Conservation (phyloP, 176 grass and related monocot species). For the Oryza officinalis region DNA sequence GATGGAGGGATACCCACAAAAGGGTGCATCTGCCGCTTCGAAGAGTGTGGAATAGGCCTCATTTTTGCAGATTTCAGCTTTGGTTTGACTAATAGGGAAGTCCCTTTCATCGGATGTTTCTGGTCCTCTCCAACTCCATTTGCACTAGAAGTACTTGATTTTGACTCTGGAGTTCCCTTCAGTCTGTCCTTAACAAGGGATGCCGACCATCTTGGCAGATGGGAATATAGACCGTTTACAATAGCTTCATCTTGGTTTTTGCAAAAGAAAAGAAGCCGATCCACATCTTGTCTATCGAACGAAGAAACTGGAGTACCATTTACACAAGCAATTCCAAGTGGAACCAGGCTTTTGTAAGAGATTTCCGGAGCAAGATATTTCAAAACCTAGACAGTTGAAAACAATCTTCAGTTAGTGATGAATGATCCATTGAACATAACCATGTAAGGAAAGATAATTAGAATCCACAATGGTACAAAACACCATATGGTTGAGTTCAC, state of each 20-base stretch:
- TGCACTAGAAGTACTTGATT: constrained; percentile 17
- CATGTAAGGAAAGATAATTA: no score
- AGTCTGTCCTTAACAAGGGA: constrained; percentile 44
- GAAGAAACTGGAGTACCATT: constrained; percentile 66
- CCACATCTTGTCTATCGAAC: constrained; percentile 68
- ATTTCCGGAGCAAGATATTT: constrained; percentile 64
- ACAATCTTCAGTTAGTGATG: constrained; percentile 6
- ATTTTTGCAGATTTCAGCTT: constrained; percentile 51
- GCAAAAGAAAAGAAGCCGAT: constrained; percentile 74
- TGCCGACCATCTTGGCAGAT: constrained; percentile 50
- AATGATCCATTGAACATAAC: background rate
- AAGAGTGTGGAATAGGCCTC: constrained; percentile 61
- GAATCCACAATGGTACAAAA: no score
- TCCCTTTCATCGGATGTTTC: background rate
- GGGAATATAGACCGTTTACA: constrained; percentile 12
- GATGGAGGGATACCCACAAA: constrained; percentile 36
- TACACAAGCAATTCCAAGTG: constrained; percentile 71
- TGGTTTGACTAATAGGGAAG: constrained; percentile 7
- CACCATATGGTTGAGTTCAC: no score
- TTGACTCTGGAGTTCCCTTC: constrained; percentile 24
- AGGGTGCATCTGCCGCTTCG: constrained; percentile 47
- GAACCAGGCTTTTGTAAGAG: constrained; percentile 62
- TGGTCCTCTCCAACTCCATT: constrained; percentile 25
- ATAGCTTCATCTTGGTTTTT: constrained; percentile 37
- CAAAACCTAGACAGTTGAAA: constrained; percentile 56